A percentile compares a stretch with the other conserved stretches of the same genome.
Evolutionary conservation across 805 yeast genomes (phyloP).

Genomic region (Starmerella sp.): DNA sequence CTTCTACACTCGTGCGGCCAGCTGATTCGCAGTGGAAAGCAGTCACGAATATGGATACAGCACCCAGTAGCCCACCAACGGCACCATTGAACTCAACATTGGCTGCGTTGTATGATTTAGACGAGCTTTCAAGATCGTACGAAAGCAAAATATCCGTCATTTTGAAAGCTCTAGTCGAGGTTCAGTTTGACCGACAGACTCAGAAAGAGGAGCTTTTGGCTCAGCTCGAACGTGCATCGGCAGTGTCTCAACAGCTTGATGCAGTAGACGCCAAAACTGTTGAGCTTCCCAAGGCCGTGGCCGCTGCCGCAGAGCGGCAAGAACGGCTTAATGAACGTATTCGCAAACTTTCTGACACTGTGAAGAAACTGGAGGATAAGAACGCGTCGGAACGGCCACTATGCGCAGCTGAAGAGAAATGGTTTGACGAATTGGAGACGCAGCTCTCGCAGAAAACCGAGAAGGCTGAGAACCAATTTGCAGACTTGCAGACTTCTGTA

Average conservation of each 20-base stretch:
- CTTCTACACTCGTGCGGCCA: background rate
- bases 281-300: constrained; percentile 18
- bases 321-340: constrained; percentile 28
- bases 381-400: constrained; percentile 27
- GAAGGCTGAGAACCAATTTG: constrained; percentile 15
- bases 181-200: constrained; percentile 31
- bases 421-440: constrained; percentile 35
- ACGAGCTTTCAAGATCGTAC: constrained; percentile 19
- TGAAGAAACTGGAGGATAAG: constrained; percentile 19
- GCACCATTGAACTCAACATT: constrained; percentile 19
- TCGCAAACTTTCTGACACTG: constrained; percentile 24
- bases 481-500: background rate
- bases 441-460: constrained; percentile 27
- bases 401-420: constrained; percentile 34
- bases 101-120: constrained; percentile 21
- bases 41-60: background rate
- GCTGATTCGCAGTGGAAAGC: background rate
- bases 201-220: constrained; percentile 36
- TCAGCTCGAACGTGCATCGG: constrained; percentile 31
- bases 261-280: constrained; percentile 8
- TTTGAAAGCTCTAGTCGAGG: constrained; percentile 29
- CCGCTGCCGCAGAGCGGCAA: constrained; percentile 28
- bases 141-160: constrained; percentile 24
- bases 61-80: background rate
- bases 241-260: constrained; percentile 19